A percentile compares a stretch with the other conserved stretches of the same genome.
Evolutionary conservation across 192 early-diverging fungal genomes (phyloP).

Genomic region (Mortierella hygrophila): DNA sequence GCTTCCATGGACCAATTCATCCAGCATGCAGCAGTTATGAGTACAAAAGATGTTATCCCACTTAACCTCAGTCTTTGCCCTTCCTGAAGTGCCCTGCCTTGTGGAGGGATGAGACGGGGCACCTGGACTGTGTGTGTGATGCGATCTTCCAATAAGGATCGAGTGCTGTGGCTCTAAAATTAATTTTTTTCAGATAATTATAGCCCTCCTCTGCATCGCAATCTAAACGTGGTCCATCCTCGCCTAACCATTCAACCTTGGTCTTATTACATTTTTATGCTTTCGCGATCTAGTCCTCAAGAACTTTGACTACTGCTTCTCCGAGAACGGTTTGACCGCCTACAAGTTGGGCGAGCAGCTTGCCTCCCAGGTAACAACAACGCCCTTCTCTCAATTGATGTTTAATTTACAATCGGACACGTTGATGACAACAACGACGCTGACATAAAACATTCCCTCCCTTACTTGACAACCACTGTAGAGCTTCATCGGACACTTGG

Average conservation of each 20-base stretch:
- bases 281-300: constrained; percentile 69
- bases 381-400: not conserved
- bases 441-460: not conserved
- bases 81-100: not conserved
- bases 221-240: not conserved
- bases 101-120: not conserved
- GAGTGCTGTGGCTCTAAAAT: constrained; percentile 5
- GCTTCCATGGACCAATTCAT: constrained; percentile 23
- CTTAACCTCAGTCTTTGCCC: not conserved
- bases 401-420: not conserved
- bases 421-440: not conserved
- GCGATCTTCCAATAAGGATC: not conserved
- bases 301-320: constrained; percentile 95
- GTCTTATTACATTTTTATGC: not conserved
- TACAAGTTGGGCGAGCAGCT: constrained; percentile 82
- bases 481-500: constrained; percentile 93
- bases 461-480: constrained; percentile 45
- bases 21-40: not conserved
- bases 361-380: constrained; percentile 68
- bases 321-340: constrained; percentile 98
- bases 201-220: not conserved
- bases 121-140: not conserved
- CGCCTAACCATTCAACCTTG: not conserved
- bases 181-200: not conserved
- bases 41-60: not conserved